phyloP scores from a whole-genome alignment of 371 early-diverging fungal genomes.

The Coemansia sp. region DNA sequence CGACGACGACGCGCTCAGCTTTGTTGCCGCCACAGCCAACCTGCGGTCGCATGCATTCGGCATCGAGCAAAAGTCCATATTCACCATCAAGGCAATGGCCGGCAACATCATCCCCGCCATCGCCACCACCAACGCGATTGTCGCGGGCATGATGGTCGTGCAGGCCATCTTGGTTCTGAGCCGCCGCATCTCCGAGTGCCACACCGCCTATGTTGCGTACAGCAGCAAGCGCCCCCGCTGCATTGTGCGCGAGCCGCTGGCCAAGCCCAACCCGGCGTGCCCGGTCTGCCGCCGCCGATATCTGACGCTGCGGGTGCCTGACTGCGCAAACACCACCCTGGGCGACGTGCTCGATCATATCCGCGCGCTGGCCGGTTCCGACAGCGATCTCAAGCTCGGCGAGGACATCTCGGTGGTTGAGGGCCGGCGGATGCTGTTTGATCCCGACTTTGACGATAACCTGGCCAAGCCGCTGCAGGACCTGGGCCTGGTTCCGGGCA shows the following conservation, averaged over 20 bases:
- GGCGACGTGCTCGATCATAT: slow-evolving; percentile 41
- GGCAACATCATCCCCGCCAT: slow-evolving; percentile 99
- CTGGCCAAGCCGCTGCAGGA: slow-evolving; percentile 56
- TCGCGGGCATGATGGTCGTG: slow-evolving; percentile 94
- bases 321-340: slow-evolving; percentile 39
- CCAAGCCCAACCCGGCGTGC: slow-evolving; percentile 55
- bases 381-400: slow-evolving; percentile 26
- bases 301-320: slow-evolving; percentile 41
- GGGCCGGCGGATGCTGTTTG: slow-evolving; percentile 68
- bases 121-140: slow-evolving; percentile 99
- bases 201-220: slow-evolving; percentile 54
- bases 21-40: slow-evolving; percentile 91
- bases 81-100: slow-evolving; percentile 97
- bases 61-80: slow-evolving; percentile 76
- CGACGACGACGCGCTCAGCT: slow-evolving; percentile 82
- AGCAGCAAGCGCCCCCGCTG: slow-evolving; percentile 46
- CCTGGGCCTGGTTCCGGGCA: slow-evolving; percentile 50
- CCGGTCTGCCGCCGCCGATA: slow-evolving; percentile 53
- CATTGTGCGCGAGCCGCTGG: slow-evolving; percentile 49
- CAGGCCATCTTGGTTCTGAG: slow-evolving; percentile 75
- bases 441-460: slow-evolving; percentile 90
- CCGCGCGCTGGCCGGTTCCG: slow-evolving; percentile 16
- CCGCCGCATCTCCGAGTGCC: slow-evolving; percentile 54
- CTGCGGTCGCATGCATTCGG: slow-evolving; percentile 80
- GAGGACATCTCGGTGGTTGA: slow-evolving; percentile 58